Evolutionary conservation across 257 asterid genomes (phyloP), one percentile per base, ranked within the genome.

Genomic region (Plantago major): DNA sequence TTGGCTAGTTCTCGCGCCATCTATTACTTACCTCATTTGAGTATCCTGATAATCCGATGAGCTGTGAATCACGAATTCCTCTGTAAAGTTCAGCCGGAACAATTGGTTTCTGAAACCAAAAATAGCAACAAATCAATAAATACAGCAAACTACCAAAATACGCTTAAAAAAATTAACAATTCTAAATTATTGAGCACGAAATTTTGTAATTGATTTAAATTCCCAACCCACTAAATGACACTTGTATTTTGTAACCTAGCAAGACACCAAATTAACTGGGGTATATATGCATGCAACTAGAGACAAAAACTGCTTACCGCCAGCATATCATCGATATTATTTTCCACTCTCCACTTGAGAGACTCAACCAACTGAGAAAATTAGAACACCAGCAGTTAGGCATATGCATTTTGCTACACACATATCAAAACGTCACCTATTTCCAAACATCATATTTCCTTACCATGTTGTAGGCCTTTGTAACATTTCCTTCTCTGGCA

Each of bases 401-500:
- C 15, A 67, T 60, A 42, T 54, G 63, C 62, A 65, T 68, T 50
- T 43, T 46, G 16, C 33, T 54, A 33, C 64, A 60, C 62, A 49
- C 51, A 64, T 11, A 55, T 53, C 44, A 50, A 53, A 62, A 26
- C 46, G 5, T 26, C 26, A 65, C 46, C 19, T 13, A 58, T 52
- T 28, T 16, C 47, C 18, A 18, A 57, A 59, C 30, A 68, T 3
- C 7, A 30, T 44, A 42, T 42, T 66, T 12, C 47, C 81, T 67
- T 54, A 86, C 95, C 95, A 86, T 86, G 74, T 81, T 72, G 77
- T 76, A 70, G 63, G 91, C 91, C 67, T 79, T 83, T 5, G 62
- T n/a, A 65, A 86, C 87, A 54, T 81, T 77, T 60, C 91, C 90
- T 53, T 86, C 90, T 59, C 95, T 79, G 14, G 91, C 95, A 71